Evolutionary conservation across 495 filamentous ascomycete species (phyloP), one percentile per base, ranked within the genome.

Genomic region (Tuber umbilicatum): DNA sequence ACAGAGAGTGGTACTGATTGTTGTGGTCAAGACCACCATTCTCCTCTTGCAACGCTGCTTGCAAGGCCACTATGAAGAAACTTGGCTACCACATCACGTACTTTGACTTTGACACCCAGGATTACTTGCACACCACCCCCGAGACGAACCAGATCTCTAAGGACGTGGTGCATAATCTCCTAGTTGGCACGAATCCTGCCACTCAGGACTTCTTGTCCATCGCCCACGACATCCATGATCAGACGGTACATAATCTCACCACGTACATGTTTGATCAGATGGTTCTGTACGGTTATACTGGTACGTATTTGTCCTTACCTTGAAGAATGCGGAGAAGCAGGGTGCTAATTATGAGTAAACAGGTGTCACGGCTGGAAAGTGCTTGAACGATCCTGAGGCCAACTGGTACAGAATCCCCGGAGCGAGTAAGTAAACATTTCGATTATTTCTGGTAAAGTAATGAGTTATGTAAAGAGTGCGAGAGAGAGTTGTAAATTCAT

Each of bases 51-150:
- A 86, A 83, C 19, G 73, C 74, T 14, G 68, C 42, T 5, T 91
- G 86, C 76, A 78, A 87, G 70, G 77, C 80, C 3, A 86, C 87
- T 72, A 80, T 91, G 82, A 85, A 83, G 5, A 76, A 82, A 0
- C 82, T 91, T 50, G 89, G 89, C 6, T 92, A 92, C 78, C 90
- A 92, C 77, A 82, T 90, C 71, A 84, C 87, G 73, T 85, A 89
- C 74, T 90, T 90, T 73, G 87, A 92, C 75, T 83, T 92, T 45
- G 90, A 92, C 80, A 92, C 90, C 4, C 85, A 88, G 21, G 90
- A 92, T 81, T 92, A 89, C 75, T 83, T 86, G 45, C 87, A 91
- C 74, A 85, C 86, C 73, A 84, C 83, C 37, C 86, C 89, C 0
- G 77, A 81, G 2, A 75, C 83, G 47, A 90, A 90, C 74, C 88